These are phyloP conservation scores for Bombardia bombarda DNA, from an alignment of 495 filamentous ascomycete genomes.

Conservation along the genomic window DNA sequence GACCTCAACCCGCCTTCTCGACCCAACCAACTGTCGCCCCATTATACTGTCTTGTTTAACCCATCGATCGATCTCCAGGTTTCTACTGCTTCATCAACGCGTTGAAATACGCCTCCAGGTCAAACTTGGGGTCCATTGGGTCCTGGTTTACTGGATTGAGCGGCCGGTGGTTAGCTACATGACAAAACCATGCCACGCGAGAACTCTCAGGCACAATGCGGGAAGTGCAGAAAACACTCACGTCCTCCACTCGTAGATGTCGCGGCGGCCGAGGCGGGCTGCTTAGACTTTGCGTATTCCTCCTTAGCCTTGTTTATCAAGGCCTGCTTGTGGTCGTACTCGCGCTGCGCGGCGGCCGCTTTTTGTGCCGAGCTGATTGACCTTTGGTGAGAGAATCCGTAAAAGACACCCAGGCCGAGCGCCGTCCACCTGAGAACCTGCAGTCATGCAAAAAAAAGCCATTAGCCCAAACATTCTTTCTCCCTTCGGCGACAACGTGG, in stretches of 20 bases:
- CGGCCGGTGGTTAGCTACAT: conserved; percentile 9
- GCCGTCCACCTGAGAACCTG: conserved; percentile 95
- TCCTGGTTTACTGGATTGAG: conserved; percentile 65
- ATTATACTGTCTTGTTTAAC: no score
- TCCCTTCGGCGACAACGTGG: no score
- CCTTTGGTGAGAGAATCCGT: conserved; percentile 87
- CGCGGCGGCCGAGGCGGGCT: conserved; percentile 43
- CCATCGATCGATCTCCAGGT: neutral
- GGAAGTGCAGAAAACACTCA: conserved; percentile 15
- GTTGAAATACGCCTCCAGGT: conserved; percentile 77
- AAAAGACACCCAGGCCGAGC: conserved; percentile 78
- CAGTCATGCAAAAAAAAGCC: neutral
- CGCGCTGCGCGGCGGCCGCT: conserved; percentile 56
- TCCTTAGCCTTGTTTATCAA: conserved; percentile 88
- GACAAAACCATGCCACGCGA: neutral
- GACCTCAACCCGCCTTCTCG: no score
- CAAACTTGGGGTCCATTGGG: conserved; percentile 76
- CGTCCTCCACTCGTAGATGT: conserved; percentile 49
- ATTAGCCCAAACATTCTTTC: neutral
- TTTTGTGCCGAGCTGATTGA: conserved; percentile 60
- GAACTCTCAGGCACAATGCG: neutral
- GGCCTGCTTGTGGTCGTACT: conserved; percentile 78
- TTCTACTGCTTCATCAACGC: conserved; percentile 31
- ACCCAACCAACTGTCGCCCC: no score
- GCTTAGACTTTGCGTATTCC: conserved; percentile 77